phyloP scores from a whole-genome alignment of 106 monocot genomes.

The Cymbidium sinense region DNA sequence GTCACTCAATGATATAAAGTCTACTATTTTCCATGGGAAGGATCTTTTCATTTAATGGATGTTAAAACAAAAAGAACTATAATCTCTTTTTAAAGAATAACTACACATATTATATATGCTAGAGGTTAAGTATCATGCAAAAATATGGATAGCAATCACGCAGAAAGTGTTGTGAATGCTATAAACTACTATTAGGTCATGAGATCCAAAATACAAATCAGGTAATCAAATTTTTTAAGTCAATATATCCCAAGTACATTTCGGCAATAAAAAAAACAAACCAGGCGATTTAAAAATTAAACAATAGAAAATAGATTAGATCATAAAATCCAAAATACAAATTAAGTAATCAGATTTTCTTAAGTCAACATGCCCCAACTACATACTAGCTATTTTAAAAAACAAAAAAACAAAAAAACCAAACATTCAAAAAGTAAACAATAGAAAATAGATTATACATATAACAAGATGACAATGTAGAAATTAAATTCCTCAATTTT shows the following conservation, averaged over 20 bases:
- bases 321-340: background rate
- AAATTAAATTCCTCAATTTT: background rate
- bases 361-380: too few relatives aligned
- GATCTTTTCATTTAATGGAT: slow-evolving; percentile 43
- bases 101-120: background rate
- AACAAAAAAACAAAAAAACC: too few relatives aligned
- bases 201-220: too few relatives aligned
- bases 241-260: too few relatives aligned
- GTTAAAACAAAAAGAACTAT: background rate
- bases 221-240: too few relatives aligned
- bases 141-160: background rate
- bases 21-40: slow-evolving; percentile 28
- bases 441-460: background rate
- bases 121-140: background rate
- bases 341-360: too few relatives aligned
- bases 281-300: too few relatives aligned
- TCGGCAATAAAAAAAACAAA: too few relatives aligned
- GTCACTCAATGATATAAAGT: slow-evolving; percentile 36
- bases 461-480: background rate
- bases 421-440: too few relatives aligned
- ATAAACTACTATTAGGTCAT: too few relatives aligned
- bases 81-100: background rate
- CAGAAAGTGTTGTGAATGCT: too few relatives aligned
- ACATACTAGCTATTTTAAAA: too few relatives aligned
- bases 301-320: background rate